These are phyloP conservation scores for Malus sylvestris DNA, from an alignment of 306 rosid genomes.

Conservation along the genomic window DNA sequence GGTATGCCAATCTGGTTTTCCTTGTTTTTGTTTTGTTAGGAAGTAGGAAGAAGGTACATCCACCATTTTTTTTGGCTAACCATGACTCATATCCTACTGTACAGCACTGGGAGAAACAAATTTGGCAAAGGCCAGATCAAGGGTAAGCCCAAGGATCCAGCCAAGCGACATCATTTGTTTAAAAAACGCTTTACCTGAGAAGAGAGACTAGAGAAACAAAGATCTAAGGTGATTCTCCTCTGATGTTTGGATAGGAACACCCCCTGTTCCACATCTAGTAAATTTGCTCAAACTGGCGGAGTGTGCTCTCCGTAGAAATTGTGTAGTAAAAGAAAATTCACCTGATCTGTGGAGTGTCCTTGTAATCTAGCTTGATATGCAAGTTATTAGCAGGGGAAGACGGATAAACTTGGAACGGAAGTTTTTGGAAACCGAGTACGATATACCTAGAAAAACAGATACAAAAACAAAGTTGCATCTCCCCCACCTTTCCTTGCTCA, in stretches of 20 bases:
- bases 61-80: background rate
- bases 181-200: slow-evolving; percentile 45
- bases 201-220: background rate
- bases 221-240: background rate
- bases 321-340: background rate
- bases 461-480: too few species aligned
- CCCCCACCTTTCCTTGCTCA: too few species aligned
- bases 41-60: background rate
- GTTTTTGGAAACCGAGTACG: background rate
- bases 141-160: slow-evolving; percentile 86
- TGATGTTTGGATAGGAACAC: background rate
- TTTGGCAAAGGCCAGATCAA: slow-evolving; percentile 54
- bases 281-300: too few species aligned
- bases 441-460: too few species aligned
- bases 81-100: background rate
- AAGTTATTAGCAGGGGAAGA: background rate
- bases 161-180: slow-evolving; percentile 69
- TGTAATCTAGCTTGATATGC: background rate
- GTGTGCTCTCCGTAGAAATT: background rate
- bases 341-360: background rate
- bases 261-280: background rate
- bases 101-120: slow-evolving; percentile 57
- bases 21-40: background rate
- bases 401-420: background rate
- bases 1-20: slow-evolving; percentile 31